Conservation (phyloP, 2,329 filamentous ascomycete species). For the Fusarium tanahbumbuense region DNA sequence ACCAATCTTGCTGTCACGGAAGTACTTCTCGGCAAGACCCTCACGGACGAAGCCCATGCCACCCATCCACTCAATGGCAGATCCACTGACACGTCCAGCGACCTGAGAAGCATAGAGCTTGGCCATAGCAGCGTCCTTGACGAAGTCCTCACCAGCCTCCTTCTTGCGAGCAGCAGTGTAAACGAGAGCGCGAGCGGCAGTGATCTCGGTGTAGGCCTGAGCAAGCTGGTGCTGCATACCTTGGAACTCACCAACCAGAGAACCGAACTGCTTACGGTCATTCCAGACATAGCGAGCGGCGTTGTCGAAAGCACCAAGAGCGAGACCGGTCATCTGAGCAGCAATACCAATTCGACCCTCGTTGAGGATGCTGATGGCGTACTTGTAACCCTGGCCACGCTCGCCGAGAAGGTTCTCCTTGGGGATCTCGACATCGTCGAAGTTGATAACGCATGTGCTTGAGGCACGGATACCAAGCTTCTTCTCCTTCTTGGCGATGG, state of each 20-base stretch:
- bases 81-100: slow-evolving; percentile 83
- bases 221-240: slow-evolving; percentile 99
- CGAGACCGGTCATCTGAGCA: slow-evolving; percentile 97
- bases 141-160: slow-evolving; percentile 96
- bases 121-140: slow-evolving; percentile 96
- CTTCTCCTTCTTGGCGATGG: slow-evolving; percentile 99
- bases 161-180: slow-evolving; percentile 98
- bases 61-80: slow-evolving; percentile 98
- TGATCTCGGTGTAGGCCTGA: slow-evolving; percentile 93
- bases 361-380: slow-evolving; percentile 93
- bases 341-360: slow-evolving; percentile 98
- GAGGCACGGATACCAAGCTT: slow-evolving; percentile 97
- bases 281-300: slow-evolving; percentile 96
- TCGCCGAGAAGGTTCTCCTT: slow-evolving; percentile 88
- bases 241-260: slow-evolving; percentile 95
- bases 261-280: slow-evolving; percentile 95
- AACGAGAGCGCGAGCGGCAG: slow-evolving; percentile 88
- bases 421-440: slow-evolving; percentile 94
- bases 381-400: slow-evolving; percentile 95
- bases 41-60: slow-evolving; percentile 99
- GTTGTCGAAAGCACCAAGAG: slow-evolving; percentile 94
- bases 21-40: slow-evolving; percentile 97
- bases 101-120: slow-evolving; percentile 96
- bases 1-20: slow-evolving; percentile 97
- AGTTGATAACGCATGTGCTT: slow-evolving; percentile 96